Base-by-base conservation (phyloP, 441 rosid species). In the Gossypium laxum region DNA sequence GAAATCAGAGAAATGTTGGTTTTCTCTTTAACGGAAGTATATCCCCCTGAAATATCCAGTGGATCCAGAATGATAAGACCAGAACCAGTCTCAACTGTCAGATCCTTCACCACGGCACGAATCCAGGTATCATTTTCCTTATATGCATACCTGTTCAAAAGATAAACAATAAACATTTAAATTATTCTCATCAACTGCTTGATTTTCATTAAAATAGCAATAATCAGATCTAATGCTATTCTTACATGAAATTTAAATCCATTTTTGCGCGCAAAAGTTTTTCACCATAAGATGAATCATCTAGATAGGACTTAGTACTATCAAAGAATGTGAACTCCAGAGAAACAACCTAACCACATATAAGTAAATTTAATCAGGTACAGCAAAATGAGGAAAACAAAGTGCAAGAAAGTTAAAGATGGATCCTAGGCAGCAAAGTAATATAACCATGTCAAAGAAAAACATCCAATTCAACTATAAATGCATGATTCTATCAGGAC, bases 231-330 rank as follows among this genome's bases (percentile, higher is more conserved):
- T 60, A 48, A 6, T n/a, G 21, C 34, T 14, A 62, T 61, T 72
- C 96, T 90, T 87, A 96, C 99, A 96, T 96, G 84, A 96, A 96
- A 84, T 88, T 93, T 75, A 93, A 82, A 82, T 96, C 99, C 96
- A 91, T 74, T 83, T 89, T 96, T 52, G 93, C 96, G 55, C 98
- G 96, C 60, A 96, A 79, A 80, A 96, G 97, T 88, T 84, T 93
- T 88, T 96, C 99, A 30, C 91, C 88, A 64, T 83, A 80, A 21
- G 89, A 82, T 34, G 92, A 86, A 85, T 91, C 91, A 73, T 90
- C 96, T 61, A 93, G 73, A 75, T 87, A 84, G 64, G 98, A 91
- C 81, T 93, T 96, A 62, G 97, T 87, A 71, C 97, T 89, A 77
- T 96, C 99, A 81, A 85, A 96, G 83, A 96, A 96, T 10, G 97